A percentile compares a stretch with the other conserved stretches of the same genome.
Conservation (phyloP, 306 rosid species). For the Alnus rubra region DNA sequence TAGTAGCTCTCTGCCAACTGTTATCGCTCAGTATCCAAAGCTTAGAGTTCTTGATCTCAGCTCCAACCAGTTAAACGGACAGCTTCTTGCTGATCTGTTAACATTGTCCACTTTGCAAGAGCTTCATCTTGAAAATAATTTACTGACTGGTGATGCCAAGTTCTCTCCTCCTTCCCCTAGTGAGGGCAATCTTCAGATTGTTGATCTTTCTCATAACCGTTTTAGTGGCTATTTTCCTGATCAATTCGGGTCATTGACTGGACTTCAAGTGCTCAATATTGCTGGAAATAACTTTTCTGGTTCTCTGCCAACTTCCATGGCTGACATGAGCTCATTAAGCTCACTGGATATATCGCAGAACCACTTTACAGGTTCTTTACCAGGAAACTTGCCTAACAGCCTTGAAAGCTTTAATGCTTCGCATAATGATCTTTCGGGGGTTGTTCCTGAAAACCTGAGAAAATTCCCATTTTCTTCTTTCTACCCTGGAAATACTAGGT, state of each 20-base stretch:
- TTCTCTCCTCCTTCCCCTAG: slow-evolving; percentile 49
- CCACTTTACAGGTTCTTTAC: slow-evolving; percentile 86
- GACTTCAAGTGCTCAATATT: slow-evolving; percentile 65
- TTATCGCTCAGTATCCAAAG: slow-evolving; percentile 76
- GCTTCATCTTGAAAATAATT: slow-evolving; percentile 72
- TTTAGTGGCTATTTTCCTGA: slow-evolving; percentile 85
- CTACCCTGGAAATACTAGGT: slow-evolving; percentile 75
- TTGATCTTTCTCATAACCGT: slow-evolving; percentile 83
- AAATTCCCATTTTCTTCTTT: slow-evolving; percentile 80
- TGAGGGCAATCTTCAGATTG: slow-evolving; percentile 67
- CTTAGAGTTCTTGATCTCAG: slow-evolving; percentile 85
- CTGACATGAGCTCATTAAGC: slow-evolving; percentile 57
- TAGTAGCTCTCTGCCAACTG: slow-evolving; percentile 59
- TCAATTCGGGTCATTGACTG: slow-evolving; percentile 58
- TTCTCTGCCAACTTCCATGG: slow-evolving; percentile 80
- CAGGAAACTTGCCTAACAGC: slow-evolving; percentile 58
- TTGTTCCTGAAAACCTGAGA: slow-evolving; percentile 75
- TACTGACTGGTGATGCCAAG: slow-evolving; percentile 63
- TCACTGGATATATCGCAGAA: slow-evolving; percentile 75
- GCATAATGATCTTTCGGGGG: slow-evolving; percentile 79
- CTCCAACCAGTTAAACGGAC: slow-evolving; percentile 73
- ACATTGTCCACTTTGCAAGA: slow-evolving; percentile 76
- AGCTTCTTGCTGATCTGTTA: slow-evolving; percentile 54
- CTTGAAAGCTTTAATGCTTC: slow-evolving; percentile 76
- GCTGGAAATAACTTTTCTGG: slow-evolving; percentile 90